Percentiles rank a stretch among this genome's conserved stretches.
These are phyloP conservation scores for Monosiga brevicollis DNA, from an alignment of 78 protist genomes.

Conservation along the genomic window DNA sequence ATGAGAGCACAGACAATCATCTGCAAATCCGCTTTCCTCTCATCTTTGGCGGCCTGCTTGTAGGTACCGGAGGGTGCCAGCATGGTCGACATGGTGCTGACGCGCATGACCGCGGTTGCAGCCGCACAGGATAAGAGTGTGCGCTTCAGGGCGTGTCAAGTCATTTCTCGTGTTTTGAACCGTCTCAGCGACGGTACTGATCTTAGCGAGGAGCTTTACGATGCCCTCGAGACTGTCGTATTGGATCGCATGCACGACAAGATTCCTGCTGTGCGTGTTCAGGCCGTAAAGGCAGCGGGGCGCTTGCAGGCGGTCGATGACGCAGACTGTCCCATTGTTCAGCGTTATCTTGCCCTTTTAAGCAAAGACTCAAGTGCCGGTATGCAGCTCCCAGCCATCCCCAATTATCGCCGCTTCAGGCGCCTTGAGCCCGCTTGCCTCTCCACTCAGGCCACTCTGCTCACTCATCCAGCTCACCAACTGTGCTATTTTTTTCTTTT, in stretches of 20 bases:
- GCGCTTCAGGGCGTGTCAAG: slow-evolving; percentile 23
- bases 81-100: no score
- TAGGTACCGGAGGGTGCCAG: no score
- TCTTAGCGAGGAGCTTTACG: slow-evolving; percentile 8
- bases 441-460: no score
- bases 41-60: no score
- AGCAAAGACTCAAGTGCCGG: neutral
- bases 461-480: no score
- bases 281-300: slow-evolving; percentile 3
- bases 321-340: neutral
- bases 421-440: no score
- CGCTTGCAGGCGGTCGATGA: slow-evolving; percentile 24
- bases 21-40: neutral
- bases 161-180: neutral
- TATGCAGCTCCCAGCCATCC: no score
- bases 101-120: no score
- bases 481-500: neutral
- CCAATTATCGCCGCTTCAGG: neutral
- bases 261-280: slow-evolving; percentile 25
- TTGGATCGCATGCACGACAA: slow-evolving; percentile 2
- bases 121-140: slow-evolving; percentile 28
- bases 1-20: neutral
- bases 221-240: neutral
- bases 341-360: neutral
- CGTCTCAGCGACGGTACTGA: slow-evolving; percentile 15